A percentile compares a stretch with the other conserved stretches of the same genome.
Evolutionary conservation across 176 grass and related monocot species (phyloP).

Genomic region (Avena insularis): DNA sequence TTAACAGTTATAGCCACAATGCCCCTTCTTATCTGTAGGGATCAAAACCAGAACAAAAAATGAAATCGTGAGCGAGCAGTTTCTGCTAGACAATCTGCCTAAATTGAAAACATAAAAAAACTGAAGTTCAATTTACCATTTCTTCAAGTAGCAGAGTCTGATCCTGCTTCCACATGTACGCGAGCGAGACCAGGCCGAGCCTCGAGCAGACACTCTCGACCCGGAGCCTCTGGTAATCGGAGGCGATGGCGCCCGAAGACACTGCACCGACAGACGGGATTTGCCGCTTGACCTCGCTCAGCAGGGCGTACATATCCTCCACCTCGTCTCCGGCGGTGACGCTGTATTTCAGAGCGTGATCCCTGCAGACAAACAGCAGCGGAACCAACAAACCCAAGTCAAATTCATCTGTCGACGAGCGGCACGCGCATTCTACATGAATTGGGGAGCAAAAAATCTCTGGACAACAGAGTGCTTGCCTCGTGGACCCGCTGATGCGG

Average conservation of each 20-base stretch:
- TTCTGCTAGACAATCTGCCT: slow-evolving; percentile 3
- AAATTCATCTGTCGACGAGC: neutral
- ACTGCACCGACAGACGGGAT: slow-evolving; percentile 76
- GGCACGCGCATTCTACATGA: neutral
- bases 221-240: slow-evolving; percentile 91
- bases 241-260: slow-evolving; percentile 88
- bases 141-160: slow-evolving; percentile 87
- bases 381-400: neutral
- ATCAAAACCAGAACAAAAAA: slow-evolving; percentile 32
- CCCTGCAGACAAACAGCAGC: slow-evolving; percentile 41
- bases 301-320: slow-evolving; percentile 82
- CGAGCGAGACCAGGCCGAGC: slow-evolving; percentile 79
- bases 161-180: slow-evolving; percentile 95
- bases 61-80: neutral
- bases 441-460: neutral
- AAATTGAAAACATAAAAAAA: neutral
- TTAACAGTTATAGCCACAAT: slow-evolving; percentile 89
- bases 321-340: slow-evolving; percentile 80
- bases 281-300: slow-evolving; percentile 73
- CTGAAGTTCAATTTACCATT: slow-evolving; percentile 63
- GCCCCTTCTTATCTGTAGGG: slow-evolving; percentile 84
- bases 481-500: slow-evolving; percentile 78
- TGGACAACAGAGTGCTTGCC: slow-evolving; percentile 39
- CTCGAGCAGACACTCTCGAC: slow-evolving; percentile 91
- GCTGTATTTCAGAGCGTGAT: slow-evolving; percentile 71